Evolutionary conservation across 2,329 filamentous ascomycete genomes (phyloP).

Genomic region (Phyllosticta citriasiana): DNA sequence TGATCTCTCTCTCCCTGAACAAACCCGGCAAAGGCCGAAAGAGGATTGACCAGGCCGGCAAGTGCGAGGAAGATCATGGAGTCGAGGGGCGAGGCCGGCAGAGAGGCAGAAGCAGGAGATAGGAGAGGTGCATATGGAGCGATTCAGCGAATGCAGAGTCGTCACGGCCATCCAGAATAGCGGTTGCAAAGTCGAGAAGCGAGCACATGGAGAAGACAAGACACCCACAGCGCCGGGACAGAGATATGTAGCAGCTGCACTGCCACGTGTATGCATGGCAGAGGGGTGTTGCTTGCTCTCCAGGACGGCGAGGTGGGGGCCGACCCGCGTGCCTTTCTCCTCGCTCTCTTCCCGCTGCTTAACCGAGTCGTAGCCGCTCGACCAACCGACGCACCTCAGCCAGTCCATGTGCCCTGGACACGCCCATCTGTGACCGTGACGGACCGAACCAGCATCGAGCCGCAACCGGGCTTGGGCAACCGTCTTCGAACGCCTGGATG

Average conservation of each 20-base stretch:
- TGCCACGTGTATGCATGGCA: slow-evolving; percentile 12
- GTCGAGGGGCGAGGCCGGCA: background rate
- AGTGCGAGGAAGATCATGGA: background rate
- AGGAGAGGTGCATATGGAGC: background rate
- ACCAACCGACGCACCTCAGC: background rate
- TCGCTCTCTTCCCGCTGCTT: background rate
- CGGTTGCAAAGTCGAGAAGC: background rate
- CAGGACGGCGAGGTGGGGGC: slow-evolving; percentile 3
- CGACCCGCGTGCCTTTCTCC: slow-evolving; percentile 9
- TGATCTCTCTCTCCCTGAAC: background rate
- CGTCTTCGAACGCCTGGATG: background rate
- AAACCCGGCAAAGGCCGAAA: background rate
- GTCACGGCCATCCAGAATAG: background rate
- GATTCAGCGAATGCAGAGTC: background rate
- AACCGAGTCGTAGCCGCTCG: background rate
- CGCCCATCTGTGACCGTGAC: background rate
- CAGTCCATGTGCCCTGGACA: background rate
- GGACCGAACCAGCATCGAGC: background rate
- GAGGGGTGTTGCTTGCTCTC: background rate
- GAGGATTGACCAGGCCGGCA: background rate
- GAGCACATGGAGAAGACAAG: background rate
- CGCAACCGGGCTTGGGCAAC: background rate
- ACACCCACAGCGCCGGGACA: background rate
- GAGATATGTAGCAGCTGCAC: slow-evolving; percentile 5
- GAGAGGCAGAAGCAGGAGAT: background rate